Evolutionary conservation across 1,139 yeast species (phyloP).

Genomic region (Kurtzmaniella quercitrusa): DNA sequence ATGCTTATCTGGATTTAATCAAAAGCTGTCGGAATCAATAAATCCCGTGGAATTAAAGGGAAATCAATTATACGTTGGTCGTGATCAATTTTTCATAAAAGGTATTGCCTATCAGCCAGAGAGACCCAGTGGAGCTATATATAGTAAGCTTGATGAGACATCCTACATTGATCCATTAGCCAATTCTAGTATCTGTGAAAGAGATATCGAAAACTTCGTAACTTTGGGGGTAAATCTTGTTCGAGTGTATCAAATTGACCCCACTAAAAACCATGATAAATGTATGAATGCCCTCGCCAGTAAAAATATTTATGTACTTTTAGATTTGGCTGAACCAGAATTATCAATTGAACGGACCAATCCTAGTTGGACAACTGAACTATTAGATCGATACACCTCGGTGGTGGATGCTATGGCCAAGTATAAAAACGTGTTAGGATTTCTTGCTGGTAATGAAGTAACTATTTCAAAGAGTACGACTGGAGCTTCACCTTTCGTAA

Average conservation of each 20-base stretch:
- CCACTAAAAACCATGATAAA: constrained; percentile 44
- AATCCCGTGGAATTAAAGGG: constrained; percentile 35
- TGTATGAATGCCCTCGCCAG: constrained; percentile 52
- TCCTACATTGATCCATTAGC: constrained; percentile 54
- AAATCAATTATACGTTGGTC: constrained; percentile 42
- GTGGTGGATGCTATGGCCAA: constrained; percentile 49
- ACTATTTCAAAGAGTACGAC: constrained; percentile 46
- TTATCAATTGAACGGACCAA: constrained; percentile 43
- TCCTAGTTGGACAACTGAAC: constrained; percentile 45
- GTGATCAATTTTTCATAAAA: constrained; percentile 51
- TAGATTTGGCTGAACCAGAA: constrained; percentile 54
- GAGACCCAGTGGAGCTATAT: constrained; percentile 26
- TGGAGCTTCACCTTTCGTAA: constrained; percentile 55
- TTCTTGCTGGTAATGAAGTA: constrained; percentile 62
- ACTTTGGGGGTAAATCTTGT: constrained; percentile 50
- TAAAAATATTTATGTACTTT: constrained; percentile 53
- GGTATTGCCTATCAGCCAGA: constrained; percentile 59
- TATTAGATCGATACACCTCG: constrained; percentile 33
- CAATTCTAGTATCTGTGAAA: constrained; percentile 38
- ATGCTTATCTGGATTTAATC: background rate
- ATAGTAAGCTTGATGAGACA: constrained; percentile 17
- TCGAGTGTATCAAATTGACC: constrained; percentile 53
- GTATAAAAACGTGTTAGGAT: constrained; percentile 50
- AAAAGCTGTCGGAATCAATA: background rate
- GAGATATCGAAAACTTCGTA: constrained; percentile 47